phyloP scores from a whole-genome alignment of 2,329 filamentous ascomycete species.

The Botryotinia globosa region DNA sequence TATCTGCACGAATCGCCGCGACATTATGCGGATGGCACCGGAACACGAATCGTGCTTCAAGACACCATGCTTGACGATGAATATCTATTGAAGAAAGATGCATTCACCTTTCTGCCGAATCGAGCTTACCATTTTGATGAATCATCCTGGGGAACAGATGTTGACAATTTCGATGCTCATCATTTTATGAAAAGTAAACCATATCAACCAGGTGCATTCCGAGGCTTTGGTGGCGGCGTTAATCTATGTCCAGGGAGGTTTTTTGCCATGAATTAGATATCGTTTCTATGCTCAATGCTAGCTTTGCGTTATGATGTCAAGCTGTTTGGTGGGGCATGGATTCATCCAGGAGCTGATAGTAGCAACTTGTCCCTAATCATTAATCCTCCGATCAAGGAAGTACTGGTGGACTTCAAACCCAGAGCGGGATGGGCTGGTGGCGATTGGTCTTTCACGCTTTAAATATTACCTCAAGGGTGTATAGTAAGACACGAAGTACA shows the following conservation, averaged over 20 bases:
- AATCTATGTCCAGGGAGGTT: constrained; percentile 12
- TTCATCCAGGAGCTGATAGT: neutral
- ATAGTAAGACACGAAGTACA: neutral
- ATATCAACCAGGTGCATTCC: neutral
- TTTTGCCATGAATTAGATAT: constrained; percentile 8
- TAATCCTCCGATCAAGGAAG: neutral
- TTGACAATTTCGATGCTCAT: neutral
- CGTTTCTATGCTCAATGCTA: neutral
- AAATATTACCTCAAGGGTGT: neutral
- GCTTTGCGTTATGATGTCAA: constrained; percentile 2
- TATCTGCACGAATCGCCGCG: neutral
- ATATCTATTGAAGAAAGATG: constrained; percentile 7
- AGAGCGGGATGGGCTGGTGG: neutral
- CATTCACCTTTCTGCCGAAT: constrained; percentile 6
- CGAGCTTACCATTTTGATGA: neutral
- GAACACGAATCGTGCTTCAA: constrained; percentile 1
- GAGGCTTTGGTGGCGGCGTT: constrained; percentile 4
- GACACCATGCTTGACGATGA: neutral
- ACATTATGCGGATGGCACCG: neutral
- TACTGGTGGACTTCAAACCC: neutral
- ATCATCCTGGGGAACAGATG: neutral
- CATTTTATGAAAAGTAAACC: constrained; percentile 6
- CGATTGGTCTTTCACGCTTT: constrained; percentile 10
- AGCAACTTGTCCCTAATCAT: neutral
- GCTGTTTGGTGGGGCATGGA: neutral